Evolutionary conservation across 2,329 filamentous ascomycete species (phyloP), one percentile per base, ranked within the genome.

Genomic region (Apiospora hydei): DNA sequence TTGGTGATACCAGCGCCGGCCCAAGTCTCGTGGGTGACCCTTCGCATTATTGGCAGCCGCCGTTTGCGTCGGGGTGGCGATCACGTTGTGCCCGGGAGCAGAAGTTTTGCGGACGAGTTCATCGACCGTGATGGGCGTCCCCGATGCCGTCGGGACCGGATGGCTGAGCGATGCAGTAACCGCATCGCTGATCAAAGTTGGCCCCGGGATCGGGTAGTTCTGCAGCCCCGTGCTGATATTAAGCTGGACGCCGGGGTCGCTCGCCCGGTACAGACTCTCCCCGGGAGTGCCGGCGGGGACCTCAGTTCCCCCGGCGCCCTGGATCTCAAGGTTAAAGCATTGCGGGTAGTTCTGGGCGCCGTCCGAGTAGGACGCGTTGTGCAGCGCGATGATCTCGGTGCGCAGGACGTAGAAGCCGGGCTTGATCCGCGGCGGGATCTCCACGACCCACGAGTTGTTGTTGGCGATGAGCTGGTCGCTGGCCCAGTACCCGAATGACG

Each of bases 401-500:
- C 77, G 75, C 24, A 80, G 75, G 4, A 79, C 71, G 30, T 78
- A 78, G 24, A 70, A 49, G 2, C 77, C 77, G 1, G 77, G 72
- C 61, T 73, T 85, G 71, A 85, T 85, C 10, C 73, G 69, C 4
- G 30, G 13, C 7, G 77, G 77, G 34, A 78, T 75, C 18, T 64
- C 71, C 61, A 78, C 75, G 7, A 75, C 74, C 67, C 73, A 78
- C 1, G 76, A 73, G 70, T 73, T 73, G 70, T 73, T 73, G 75
- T 86, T 85, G 73, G 86, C 84, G 43, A 86, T 82, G 47, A 85
- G 79, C 66, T 86, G 85, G 71, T 86, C 86, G 77, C 84, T 85
- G 21, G 84, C 85, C n/a, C 80, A 75, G 14, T 80, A 82, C 18
- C 57, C 57, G 18, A 64, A 41, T 3, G 34, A 24, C 7, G 57